These are phyloP conservation scores for Marchantia polymorpha DNA, from an alignment of 225 moss, liverwort and hornwort species.

Conservation along the genomic window DNA sequence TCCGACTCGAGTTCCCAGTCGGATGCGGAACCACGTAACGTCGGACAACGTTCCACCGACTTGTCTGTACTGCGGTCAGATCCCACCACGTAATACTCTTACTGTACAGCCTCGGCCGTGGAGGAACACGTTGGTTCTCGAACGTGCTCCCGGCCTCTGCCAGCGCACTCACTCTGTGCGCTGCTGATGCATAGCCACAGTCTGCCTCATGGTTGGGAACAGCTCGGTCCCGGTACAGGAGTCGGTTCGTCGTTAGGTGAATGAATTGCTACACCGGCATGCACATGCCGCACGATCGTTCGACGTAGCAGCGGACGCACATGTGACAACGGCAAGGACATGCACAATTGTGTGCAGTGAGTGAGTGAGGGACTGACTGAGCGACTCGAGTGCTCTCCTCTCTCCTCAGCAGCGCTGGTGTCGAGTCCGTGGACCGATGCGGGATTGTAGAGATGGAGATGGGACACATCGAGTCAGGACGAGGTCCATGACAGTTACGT, in stretches of 20 bases:
- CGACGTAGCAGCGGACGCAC: background rate
- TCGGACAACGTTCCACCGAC: no score
- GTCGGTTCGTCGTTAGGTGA: background rate
- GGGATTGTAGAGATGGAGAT: no score
- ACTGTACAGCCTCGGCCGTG: background rate
- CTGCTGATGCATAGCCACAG: background rate
- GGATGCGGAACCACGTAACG: background rate
- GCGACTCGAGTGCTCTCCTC: background rate
- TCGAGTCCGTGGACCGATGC: no score
- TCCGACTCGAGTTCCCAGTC: background rate
- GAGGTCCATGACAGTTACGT: no score
- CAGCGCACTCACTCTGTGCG: background rate
- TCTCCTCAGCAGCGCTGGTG: background rate
- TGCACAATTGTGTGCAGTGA: background rate
- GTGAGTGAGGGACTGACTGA: no score
- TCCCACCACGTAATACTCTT: background rate
- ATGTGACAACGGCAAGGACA: background rate
- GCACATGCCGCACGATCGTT: background rate
- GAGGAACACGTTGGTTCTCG: no score
- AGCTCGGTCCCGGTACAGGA: background rate
- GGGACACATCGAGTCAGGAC: no score
- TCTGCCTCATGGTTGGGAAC: background rate
- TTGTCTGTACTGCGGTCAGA: background rate
- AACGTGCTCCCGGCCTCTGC: no score
- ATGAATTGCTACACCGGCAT: background rate